Conservation (phyloP, 805 yeast species). For the Yarrowia sp. region DNA sequence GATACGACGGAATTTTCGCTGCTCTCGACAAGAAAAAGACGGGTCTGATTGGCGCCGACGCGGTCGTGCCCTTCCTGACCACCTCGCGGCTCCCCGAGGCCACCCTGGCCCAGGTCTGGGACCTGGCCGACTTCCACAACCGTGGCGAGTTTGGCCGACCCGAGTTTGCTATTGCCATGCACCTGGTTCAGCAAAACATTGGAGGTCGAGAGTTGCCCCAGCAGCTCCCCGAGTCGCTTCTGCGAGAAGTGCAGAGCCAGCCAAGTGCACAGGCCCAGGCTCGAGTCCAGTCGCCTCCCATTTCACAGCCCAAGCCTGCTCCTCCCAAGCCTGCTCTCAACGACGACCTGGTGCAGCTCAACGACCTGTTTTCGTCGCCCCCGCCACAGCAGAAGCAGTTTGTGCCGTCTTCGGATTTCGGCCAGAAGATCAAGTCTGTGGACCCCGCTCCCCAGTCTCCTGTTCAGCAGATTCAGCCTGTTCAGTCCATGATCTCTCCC, state of each 20-base stretch:
- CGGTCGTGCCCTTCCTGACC: conserved; percentile 84
- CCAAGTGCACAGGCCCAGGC: conserved; percentile 18
- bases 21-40: conserved; percentile 63
- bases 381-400: conserved; percentile 45
- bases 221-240: conserved; percentile 65
- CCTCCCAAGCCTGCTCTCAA: conserved; percentile 30
- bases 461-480: conserved; percentile 23
- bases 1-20: conserved; percentile 76
- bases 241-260: conserved; percentile 33
- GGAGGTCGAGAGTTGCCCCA: conserved; percentile 78
- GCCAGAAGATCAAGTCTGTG: conserved; percentile 47
- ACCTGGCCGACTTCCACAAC: conserved; percentile 83
- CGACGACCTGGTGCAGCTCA: conserved; percentile 45
- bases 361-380: conserved; percentile 52
- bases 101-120: conserved; percentile 88
- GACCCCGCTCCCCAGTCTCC: conserved; percentile 28
- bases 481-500: neutral
- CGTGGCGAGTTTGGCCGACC: conserved; percentile 74
- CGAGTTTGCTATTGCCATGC: conserved; percentile 94
- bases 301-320: conserved; percentile 26
- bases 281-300: conserved; percentile 11
- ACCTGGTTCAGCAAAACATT: conserved; percentile 78
- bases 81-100: conserved; percentile 85
- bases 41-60: conserved; percentile 69
- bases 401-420: conserved; percentile 82